Evolutionary conservation across 1,139 yeast genomes (phyloP).

Genomic region (Komagataea norvegica): DNA sequence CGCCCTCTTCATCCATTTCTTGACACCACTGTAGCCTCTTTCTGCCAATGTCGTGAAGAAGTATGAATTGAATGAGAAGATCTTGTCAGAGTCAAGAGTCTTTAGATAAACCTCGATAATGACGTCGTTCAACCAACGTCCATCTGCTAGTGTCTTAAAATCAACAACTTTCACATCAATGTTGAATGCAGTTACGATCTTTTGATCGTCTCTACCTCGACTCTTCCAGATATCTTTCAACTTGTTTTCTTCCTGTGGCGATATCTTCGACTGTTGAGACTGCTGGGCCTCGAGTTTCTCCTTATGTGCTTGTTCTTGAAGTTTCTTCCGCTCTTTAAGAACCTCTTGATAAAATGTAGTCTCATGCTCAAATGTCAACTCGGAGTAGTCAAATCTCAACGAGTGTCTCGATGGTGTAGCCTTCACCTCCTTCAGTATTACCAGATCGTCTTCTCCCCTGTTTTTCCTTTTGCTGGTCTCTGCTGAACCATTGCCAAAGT

Average conservation of each 20-base stretch:
- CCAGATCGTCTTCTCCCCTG: constrained; percentile 27
- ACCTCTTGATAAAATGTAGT: constrained; percentile 39
- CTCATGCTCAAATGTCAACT: constrained; percentile 31
- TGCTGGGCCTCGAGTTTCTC: constrained; percentile 30
- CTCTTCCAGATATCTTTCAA: constrained; percentile 39
- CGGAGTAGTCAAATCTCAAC: constrained; percentile 22
- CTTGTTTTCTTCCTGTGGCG: constrained; percentile 29
- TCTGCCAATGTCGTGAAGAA: constrained; percentile 68
- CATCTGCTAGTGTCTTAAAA: constrained; percentile 62
- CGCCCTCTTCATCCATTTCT: constrained; percentile 85
- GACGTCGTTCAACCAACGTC: constrained; percentile 87
- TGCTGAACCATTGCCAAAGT: background rate
- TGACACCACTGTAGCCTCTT: constrained; percentile 78
- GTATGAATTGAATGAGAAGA: constrained; percentile 82
- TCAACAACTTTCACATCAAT: constrained; percentile 67
- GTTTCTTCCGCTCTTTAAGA: constrained; percentile 37
- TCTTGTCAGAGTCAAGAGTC: constrained; percentile 40
- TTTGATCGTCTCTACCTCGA: constrained; percentile 29
- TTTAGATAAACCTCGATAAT: constrained; percentile 79
- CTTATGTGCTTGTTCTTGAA: constrained; percentile 34
- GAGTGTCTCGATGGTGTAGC: constrained; percentile 24
- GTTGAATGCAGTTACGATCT: constrained; percentile 39
- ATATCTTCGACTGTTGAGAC: constrained; percentile 27
- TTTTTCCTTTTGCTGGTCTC: background rate
- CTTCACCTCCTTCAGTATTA: constrained; percentile 30